These are phyloP conservation scores for Mortierella sp. DNA, from an alignment of 371 early-diverging fungal species.

Conservation along the genomic window DNA sequence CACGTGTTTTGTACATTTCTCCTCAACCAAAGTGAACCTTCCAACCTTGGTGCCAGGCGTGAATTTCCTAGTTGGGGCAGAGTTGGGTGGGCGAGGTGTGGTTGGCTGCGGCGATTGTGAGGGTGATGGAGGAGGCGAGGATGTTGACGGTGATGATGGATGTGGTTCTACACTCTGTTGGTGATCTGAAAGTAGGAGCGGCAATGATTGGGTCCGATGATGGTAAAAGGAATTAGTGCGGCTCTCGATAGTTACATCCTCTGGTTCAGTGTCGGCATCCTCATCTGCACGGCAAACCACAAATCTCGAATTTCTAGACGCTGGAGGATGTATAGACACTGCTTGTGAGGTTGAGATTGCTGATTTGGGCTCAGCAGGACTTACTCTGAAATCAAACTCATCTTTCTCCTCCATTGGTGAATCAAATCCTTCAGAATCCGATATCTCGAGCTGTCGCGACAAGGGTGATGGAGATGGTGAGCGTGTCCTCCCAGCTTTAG, in stretches of 20 bases:
- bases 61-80: slow-evolving; percentile 16
- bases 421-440: slow-evolving; percentile 17
- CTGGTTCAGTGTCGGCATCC: background rate
- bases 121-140: background rate
- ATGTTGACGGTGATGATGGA: background rate
- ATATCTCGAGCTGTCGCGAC: slow-evolving; percentile 24
- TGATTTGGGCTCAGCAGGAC: background rate
- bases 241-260: background rate
- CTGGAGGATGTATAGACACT: background rate
- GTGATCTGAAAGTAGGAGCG: background rate
- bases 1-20: slow-evolving; percentile 19
- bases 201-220: slow-evolving; percentile 13
- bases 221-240: background rate
- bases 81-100: background rate
- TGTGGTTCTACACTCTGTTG: background rate
- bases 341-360: background rate
- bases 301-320: background rate
- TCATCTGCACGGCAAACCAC: background rate
- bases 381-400: slow-evolving; percentile 8
- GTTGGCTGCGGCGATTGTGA: slow-evolving; percentile 4
- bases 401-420: slow-evolving; percentile 20
- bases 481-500: slow-evolving; percentile 18
- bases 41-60: slow-evolving; percentile 52
- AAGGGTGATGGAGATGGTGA: slow-evolving; percentile 42
- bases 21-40: slow-evolving; percentile 48